These are phyloP conservation scores for Sclerotinia borealis DNA, from an alignment of 2,329 filamentous ascomycete genomes.

Conservation along the genomic window DNA sequence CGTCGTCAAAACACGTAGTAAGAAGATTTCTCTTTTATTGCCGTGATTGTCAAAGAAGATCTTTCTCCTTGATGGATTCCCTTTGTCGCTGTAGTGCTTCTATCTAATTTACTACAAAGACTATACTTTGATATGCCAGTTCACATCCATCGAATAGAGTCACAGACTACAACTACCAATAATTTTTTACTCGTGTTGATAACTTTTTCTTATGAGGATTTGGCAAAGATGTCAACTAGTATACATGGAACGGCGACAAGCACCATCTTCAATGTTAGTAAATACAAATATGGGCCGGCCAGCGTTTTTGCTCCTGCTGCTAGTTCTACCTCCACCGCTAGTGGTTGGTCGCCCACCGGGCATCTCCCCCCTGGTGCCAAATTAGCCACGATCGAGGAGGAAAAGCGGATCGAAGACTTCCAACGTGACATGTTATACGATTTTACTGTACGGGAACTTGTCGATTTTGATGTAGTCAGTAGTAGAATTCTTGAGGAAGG, in stretches of 20 bases:
- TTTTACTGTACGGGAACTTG: neutral
- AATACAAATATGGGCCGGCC: neutral
- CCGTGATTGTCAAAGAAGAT: neutral
- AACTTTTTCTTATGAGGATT: neutral
- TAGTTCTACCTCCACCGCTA: neutral
- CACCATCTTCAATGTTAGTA: neutral
- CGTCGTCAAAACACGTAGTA: neutral
- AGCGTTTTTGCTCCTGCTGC: neutral
- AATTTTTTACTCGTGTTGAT: neutral
- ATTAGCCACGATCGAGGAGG: neutral
- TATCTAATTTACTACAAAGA: neutral
- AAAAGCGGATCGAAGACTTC: neutral
- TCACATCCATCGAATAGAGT: neutral
- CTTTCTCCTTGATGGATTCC: neutral
- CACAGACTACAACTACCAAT: neutral
- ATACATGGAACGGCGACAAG: neutral
- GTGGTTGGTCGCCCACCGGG: neutral
- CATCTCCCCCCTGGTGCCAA: neutral
- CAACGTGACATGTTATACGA: neutral
- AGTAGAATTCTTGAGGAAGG: neutral
- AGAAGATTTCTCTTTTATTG: neutral
- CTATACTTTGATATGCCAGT: neutral
- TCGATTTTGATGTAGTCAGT: constrained; percentile 4
- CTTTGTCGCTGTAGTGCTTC: neutral
- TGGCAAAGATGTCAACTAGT: neutral